Evolutionary conservation across 192 early-diverging fungal species (phyloP), one percentile per base, ranked within the genome.

Genomic region (Thamnidium elegans): DNA sequence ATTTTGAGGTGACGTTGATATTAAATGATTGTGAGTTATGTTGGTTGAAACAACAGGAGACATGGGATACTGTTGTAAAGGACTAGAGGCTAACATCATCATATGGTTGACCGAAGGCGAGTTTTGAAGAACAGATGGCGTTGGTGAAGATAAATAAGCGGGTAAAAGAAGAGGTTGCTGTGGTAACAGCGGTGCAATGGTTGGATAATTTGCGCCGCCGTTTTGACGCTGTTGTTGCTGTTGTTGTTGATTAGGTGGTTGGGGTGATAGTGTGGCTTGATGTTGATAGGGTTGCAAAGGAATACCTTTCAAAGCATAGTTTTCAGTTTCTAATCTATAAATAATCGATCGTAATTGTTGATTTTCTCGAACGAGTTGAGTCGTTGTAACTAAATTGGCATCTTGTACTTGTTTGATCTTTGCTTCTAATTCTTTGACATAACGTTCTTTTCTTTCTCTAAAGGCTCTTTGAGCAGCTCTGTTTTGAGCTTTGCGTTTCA

Each of bases 361-460:
- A 58, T 86, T 86, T 60, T 86, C 84, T 42, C 77, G 71, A 10
- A 67, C 58, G 11, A 87, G 79, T 21, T 74, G 78, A 31, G 67
- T 69, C 1, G 77, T 76, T 17, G 67, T 62, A 55, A 74, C 67
- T 23, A 79, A 63, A 21, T 85, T 78, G 3, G 42, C 48, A 30
- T 86, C 82, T 44, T 90, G 82, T 1, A 91, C 78, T 48, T 85
- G 84, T 64, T 88, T 83, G 62, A 93, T 88, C 46, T 84, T 81
- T 21, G 78, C 84, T 72, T 95, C 94, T 3, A 95, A 80, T 15
- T 86, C 80, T 71, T 89, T 86, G 15, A 94, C 86, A 69, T 95
- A 92, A 56, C 84, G 84, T 66, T 93, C 87, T 66, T 90, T 92
- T 56, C 94, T 87, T 67, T 95, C 92, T 58, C 94, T 54, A 23